These are phyloP conservation scores for Lactifluus hygrophoroides DNA, from an alignment of 768 basidiomycete species.

Conservation along the genomic window DNA sequence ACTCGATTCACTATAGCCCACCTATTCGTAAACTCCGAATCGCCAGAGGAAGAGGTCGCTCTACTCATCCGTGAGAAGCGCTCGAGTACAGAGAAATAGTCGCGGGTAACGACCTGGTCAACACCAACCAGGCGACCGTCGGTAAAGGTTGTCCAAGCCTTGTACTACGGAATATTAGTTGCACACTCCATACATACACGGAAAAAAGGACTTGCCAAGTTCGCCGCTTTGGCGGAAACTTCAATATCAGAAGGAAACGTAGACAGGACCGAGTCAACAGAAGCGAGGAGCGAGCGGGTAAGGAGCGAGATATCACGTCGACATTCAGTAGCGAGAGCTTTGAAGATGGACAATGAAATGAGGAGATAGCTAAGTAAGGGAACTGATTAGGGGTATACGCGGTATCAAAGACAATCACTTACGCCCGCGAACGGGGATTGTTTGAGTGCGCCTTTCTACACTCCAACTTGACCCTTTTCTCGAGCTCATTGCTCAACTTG, in stretches of 20 bases:
- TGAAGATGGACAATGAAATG: slow-evolving; percentile 75
- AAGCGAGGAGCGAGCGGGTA: slow-evolving; percentile 58
- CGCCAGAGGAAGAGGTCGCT: slow-evolving; percentile 38
- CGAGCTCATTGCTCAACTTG: slow-evolving; percentile 67
- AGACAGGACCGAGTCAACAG: slow-evolving; percentile 49
- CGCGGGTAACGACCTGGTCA: slow-evolving; percentile 57
- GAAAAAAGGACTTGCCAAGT: slow-evolving; percentile 48
- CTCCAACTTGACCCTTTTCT: slow-evolving; percentile 62
- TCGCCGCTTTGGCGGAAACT: slow-evolving; percentile 67
- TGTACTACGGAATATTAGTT: slow-evolving; percentile 49
- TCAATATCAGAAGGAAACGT: slow-evolving; percentile 60
- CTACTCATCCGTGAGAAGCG: slow-evolving; percentile 59
- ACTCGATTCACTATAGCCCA: slow-evolving; percentile 24
- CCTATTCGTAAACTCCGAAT: slow-evolving; percentile 73
- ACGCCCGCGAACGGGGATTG: slow-evolving; percentile 76
- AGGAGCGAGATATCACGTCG: slow-evolving; percentile 72
- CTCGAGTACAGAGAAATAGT: slow-evolving; percentile 60
- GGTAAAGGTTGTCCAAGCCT: slow-evolving; percentile 87
- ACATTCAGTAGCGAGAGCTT: slow-evolving; percentile 79
- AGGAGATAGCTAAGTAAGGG: slow-evolving; percentile 51
- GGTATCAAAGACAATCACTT: slow-evolving; percentile 27
- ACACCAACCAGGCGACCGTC: slow-evolving; percentile 77
- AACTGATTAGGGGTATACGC: background rate
- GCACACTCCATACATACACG: background rate
- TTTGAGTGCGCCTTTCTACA: slow-evolving; percentile 62